Base-by-base conservation (phyloP, 768 basidiomycete genomes). In the Phallus indusiatus region DNA sequence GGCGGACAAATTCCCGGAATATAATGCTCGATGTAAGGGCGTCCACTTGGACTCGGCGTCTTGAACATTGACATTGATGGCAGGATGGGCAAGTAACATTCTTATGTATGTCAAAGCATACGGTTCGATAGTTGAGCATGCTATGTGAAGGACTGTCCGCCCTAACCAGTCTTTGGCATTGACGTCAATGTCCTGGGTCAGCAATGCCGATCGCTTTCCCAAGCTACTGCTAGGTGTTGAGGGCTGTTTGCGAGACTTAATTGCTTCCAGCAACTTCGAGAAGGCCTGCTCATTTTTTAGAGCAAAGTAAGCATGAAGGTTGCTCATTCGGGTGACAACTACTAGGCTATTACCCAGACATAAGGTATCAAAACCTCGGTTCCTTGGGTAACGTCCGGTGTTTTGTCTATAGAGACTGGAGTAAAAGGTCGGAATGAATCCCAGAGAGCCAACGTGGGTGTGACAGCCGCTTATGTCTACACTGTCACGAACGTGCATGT, bases 21-120 rank as follows among this genome's bases (percentile, higher is more conserved):
- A 96, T 64, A 94, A 70, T 1, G 90, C 90, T 52, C 93, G 76
- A 66, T 99, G 95, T 20, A 98, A 74, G 7, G 94, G 81, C 0
- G 92, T 95, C 89, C 93, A 97, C 59, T 86, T 86, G 59, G 82
- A 90, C 76, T 98, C 95, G 55, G 69, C 69, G 70, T 99, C 95
- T 47, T 75, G 73, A 7, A 88, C 60, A 64, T 98, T 98, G 64
- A 92, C 82, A 59, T 88, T 85, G 69, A 94, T 76, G 21, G 75
- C 71, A 1, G 90, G 83, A 63, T 91, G 86, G 17, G 80, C 79
- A 54, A 98, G 78, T 5, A 97, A 75, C 56, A 88, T 74, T 54
- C 83, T 77, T 47, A 90, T 81, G 68, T 88, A 98, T 65, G 92
- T 88, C 63, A 90, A 70, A 50, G 82, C 80, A n/a, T 73, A 70